These are phyloP conservation scores for Knufia fluminis DNA, from an alignment of 2,329 filamentous ascomycete species.

Conservation along the genomic window DNA sequence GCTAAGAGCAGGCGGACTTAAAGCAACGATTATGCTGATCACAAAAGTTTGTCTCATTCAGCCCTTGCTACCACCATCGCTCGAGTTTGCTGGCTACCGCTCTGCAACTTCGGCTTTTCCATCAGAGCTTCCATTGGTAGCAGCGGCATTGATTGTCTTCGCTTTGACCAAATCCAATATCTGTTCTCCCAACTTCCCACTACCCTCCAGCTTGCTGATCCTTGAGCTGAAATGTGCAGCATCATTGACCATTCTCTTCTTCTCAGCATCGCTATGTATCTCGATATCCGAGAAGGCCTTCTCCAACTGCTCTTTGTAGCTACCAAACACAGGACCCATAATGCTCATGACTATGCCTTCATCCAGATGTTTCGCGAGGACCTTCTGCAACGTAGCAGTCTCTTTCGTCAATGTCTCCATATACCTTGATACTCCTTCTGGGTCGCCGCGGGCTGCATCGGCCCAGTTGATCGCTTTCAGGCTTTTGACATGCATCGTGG, in stretches of 20 bases:
- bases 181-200: conserved; percentile 61
- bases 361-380: conserved; percentile 70
- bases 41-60: too few relatives aligned
- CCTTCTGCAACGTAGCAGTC: conserved; percentile 73
- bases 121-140: not conserved
- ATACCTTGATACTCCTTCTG: conserved; percentile 52
- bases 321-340: conserved; percentile 74
- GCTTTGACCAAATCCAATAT: conserved; percentile 45
- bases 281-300: conserved; percentile 57
- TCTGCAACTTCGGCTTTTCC: not conserved
- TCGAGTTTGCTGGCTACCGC: not conserved
- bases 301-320: conserved; percentile 71
- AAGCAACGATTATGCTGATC: too few relatives aligned
- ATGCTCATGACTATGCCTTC: conserved; percentile 70
- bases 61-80: not conserved
- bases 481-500: conserved; percentile 61
- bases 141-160: conserved; percentile 24
- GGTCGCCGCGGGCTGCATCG: conserved; percentile 31
- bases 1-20: too few relatives aligned
- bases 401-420: conserved; percentile 85
- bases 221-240: conserved; percentile 62
- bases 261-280: conserved; percentile 58
- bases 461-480: conserved; percentile 74
- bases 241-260: conserved; percentile 68
- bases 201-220: conserved; percentile 69